phyloP scores from a whole-genome alignment of 164 flowering plant species.

The Warburgia ugandensis region DNA sequence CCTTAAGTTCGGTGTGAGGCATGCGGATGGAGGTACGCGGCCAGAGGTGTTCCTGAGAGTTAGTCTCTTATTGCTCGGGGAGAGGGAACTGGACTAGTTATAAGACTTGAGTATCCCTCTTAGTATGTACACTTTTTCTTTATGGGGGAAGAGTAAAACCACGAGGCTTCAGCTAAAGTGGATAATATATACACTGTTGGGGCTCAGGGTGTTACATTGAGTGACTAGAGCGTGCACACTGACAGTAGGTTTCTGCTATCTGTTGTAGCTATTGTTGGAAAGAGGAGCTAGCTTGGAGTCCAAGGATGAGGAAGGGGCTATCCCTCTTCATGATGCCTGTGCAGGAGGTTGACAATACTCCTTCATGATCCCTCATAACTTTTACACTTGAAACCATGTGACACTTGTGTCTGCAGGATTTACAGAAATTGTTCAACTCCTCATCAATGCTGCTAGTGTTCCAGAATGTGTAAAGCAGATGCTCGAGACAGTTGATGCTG shows the following conservation, averaged over 20 bases:
- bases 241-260: not conserved
- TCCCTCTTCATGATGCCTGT: constrained; percentile 96
- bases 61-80: too few species aligned
- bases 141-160: too few species aligned
- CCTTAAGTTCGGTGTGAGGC: too few species aligned
- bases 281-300: constrained; percentile 74
- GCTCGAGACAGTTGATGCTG: constrained; percentile 68
- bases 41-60: too few species aligned
- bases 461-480: constrained; percentile 44
- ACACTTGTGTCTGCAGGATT: constrained; percentile 41
- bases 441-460: constrained; percentile 35
- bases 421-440: constrained; percentile 57
- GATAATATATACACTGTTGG: too few species aligned
- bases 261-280: constrained; percentile 61
- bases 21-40: too few species aligned
- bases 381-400: not conserved
- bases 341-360: constrained; percentile 58
- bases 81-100: too few species aligned
- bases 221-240: not conserved
- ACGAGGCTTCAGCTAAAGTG: too few species aligned
- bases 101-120: too few species aligned
- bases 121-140: too few species aligned
- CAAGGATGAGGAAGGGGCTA: constrained; percentile 91
- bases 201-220: too few species aligned
- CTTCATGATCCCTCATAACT: not conserved